Percentiles rank a stretch among this genome's conserved stretches.
These are phyloP conservation scores for Suillus bovinus DNA, from an alignment of 768 basidiomycete genomes.

Conservation along the genomic window DNA sequence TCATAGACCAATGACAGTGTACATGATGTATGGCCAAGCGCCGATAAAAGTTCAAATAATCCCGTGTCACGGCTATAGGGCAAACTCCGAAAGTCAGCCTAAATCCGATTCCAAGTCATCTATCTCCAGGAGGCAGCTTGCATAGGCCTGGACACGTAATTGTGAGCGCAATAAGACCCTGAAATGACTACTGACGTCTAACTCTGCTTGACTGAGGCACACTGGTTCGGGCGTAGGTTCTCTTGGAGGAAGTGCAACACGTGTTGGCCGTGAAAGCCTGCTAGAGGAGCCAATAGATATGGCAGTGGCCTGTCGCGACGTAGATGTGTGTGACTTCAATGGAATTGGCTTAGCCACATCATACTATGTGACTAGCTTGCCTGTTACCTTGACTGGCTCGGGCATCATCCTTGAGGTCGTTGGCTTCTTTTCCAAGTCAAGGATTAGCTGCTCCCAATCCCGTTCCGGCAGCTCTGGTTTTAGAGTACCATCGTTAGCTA, in stretches of 20 bases:
- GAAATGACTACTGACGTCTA: conserved; percentile 21
- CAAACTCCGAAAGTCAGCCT: conserved; percentile 13
- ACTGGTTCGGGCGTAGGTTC: neutral
- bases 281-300: neutral
- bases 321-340: neutral
- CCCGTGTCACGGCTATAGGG: neutral
- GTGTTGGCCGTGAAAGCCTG: neutral
- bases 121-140: conserved; percentile 37
- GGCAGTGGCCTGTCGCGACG: neutral
- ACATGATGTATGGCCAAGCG: too few relatives aligned
- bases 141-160: conserved; percentile 25
- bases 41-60: neutral
- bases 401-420: neutral
- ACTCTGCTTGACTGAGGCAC: conserved; percentile 16
- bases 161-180: neutral
- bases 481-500: conserved; percentile 61
- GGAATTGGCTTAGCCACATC: neutral
- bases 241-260: neutral
- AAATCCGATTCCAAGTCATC: conserved; percentile 31
- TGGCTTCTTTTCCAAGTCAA: neutral
- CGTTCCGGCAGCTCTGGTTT: conserved; percentile 45
- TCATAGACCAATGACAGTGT: too few relatives aligned
- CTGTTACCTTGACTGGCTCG: neutral
- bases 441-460: conserved; percentile 50
- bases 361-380: neutral